Conservation (phyloP, 805 yeast species). For the Kodamaea hsintzibuensis region DNA sequence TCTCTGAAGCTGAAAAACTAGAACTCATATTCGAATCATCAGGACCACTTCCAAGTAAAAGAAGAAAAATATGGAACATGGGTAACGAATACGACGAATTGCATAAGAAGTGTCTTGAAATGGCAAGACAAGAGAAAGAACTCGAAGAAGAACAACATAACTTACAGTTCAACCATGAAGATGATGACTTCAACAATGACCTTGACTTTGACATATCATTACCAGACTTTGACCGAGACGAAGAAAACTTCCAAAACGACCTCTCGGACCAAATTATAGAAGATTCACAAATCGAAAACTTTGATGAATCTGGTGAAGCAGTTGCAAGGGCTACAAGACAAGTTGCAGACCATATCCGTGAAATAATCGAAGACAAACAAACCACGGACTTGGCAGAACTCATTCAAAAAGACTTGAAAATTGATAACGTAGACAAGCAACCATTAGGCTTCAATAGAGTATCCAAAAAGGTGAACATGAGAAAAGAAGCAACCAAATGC, state of each 20-base stretch:
- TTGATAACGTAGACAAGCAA: constrained; percentile 11
- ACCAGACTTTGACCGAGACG: constrained; percentile 26
- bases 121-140: constrained; percentile 23
- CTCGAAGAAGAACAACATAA: constrained; percentile 20
- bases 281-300: constrained; percentile 5
- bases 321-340: constrained; percentile 52
- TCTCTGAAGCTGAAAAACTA: constrained; percentile 34
- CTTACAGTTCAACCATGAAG: constrained; percentile 14
- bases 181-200: constrained; percentile 19
- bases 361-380: constrained; percentile 24
- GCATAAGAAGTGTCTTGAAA: constrained; percentile 28
- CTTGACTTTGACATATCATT: constrained; percentile 28
- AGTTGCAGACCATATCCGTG: constrained; percentile 50
- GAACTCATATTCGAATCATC: constrained; percentile 36
- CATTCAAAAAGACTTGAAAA: constrained; percentile 35
- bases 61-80: constrained; percentile 32
- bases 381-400: constrained; percentile 38
- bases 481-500: constrained; percentile 64
- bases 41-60: constrained; percentile 28
- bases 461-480: constrained; percentile 34
- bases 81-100: constrained; percentile 29
- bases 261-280: constrained; percentile 6
- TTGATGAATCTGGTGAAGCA: constrained; percentile 24
- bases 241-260: constrained; percentile 15
- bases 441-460: constrained; percentile 25